Conservation (phyloP, 2,329 filamentous ascomycete species). For the Aureobasidium musti region DNA sequence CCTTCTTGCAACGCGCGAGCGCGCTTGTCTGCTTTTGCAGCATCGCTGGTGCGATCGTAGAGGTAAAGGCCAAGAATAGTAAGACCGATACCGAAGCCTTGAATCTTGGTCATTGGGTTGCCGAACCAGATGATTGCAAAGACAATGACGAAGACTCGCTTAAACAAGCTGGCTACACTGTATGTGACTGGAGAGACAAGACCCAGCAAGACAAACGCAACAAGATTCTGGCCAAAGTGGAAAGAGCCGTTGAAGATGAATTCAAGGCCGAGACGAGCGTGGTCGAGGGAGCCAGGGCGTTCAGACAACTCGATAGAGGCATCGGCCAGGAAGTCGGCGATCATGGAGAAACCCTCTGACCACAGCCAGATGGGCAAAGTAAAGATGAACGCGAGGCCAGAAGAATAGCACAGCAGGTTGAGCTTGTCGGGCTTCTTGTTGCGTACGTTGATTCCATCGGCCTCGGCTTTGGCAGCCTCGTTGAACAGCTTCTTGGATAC, state of each 20-base stretch:
- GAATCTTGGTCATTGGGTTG: slow-evolving; percentile 78
- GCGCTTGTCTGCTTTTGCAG: slow-evolving; percentile 81
- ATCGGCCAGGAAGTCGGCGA: slow-evolving; percentile 77
- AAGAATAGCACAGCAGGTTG: slow-evolving; percentile 96
- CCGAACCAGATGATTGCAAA: slow-evolving; percentile 97
- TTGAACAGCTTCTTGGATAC: slow-evolving; percentile 98
- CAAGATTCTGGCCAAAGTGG: slow-evolving; percentile 94
- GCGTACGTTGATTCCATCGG: slow-evolving; percentile 63
- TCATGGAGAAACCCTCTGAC: slow-evolving; percentile 76
- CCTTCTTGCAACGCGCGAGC: slow-evolving; percentile 65
- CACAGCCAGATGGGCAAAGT: slow-evolving; percentile 92
- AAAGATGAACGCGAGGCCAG: slow-evolving; percentile 83
- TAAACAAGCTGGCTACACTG: slow-evolving; percentile 92
- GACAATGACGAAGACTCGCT: slow-evolving; percentile 94
- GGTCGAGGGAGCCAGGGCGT: slow-evolving; percentile 70
- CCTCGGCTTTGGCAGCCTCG: slow-evolving; percentile 81
- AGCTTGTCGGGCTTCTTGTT: slow-evolving; percentile 90
- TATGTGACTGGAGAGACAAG: slow-evolving; percentile 97
- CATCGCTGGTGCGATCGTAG: slow-evolving; percentile 89
- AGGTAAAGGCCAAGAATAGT: slow-evolving; percentile 93
- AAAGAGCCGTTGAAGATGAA: slow-evolving; percentile 97
- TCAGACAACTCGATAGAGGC: slow-evolving; percentile 76
- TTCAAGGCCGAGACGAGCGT: slow-evolving; percentile 67
- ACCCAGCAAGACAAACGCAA: slow-evolving; percentile 88
- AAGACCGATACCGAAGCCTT: slow-evolving; percentile 80